Percentiles rank a stretch among this genome's conserved stretches.
These are phyloP conservation scores for Aureobasidium sp. DNA, from an alignment of 2,329 filamentous ascomycete genomes.

Conservation along the genomic window DNA sequence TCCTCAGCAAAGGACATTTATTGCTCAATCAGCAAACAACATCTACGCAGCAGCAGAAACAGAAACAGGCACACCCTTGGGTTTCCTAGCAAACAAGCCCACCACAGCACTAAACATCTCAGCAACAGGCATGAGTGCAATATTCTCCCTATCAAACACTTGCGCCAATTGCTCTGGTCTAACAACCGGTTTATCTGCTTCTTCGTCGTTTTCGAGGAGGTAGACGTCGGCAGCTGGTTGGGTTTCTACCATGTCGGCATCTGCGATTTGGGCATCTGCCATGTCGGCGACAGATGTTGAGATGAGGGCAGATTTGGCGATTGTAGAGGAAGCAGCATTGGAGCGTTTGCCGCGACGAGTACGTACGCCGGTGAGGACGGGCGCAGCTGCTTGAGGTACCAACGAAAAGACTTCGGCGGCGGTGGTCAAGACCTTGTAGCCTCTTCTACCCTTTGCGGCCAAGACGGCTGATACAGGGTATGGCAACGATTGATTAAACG, in stretches of 20 bases:
- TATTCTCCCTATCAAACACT: slow-evolving; percentile 64
- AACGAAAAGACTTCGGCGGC: slow-evolving; percentile 59
- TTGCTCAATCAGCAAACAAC: background rate
- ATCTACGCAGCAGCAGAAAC: slow-evolving; percentile 1
- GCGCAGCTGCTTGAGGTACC: slow-evolving; percentile 23
- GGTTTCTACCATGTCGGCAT: slow-evolving; percentile 28
- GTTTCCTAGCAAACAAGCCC: slow-evolving; percentile 55
- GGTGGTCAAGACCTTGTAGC: slow-evolving; percentile 71
- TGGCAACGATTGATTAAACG: background rate
- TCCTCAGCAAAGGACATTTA: too few relatives aligned
- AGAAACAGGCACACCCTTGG: slow-evolving; percentile 23
- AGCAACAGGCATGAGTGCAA: slow-evolving; percentile 63
- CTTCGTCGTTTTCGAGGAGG: slow-evolving; percentile 28
- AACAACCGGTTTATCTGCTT: slow-evolving; percentile 54
- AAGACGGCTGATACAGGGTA: slow-evolving; percentile 51
- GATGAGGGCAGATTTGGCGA: background rate
- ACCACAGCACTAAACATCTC: slow-evolving; percentile 71
- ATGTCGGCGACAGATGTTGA: background rate
- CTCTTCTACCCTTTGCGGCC: slow-evolving; percentile 56
- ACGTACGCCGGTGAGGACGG: background rate
- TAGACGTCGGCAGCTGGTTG: slow-evolving; percentile 22
- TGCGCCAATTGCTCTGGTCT: slow-evolving; percentile 61
- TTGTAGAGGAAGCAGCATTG: background rate
- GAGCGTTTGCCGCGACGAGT: slow-evolving; percentile 10
- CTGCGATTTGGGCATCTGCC: background rate